Conservation (phyloP, 805 yeast species). For the Schizosaccharomyces lindneri region DNA sequence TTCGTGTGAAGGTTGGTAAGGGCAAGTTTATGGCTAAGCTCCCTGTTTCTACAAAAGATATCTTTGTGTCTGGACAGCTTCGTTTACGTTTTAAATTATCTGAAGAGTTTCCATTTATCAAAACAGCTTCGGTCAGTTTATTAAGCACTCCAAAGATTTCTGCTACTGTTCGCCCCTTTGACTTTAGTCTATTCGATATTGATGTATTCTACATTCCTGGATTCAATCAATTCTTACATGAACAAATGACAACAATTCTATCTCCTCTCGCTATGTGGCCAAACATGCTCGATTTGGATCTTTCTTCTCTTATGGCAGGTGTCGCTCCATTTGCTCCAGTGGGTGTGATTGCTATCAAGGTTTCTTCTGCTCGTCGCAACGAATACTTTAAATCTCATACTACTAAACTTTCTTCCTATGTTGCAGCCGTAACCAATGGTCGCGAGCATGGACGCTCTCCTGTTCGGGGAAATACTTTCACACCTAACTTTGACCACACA, state of each 20-base stretch:
- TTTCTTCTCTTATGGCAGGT: slow-evolving; percentile 76
- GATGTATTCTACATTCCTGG: slow-evolving; percentile 80
- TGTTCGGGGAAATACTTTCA: slow-evolving; percentile 35
- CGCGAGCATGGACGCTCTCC: slow-evolving; percentile 40
- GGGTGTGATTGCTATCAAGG: slow-evolving; percentile 56
- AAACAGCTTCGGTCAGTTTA: slow-evolving; percentile 65
- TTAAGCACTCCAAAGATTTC: slow-evolving; percentile 76
- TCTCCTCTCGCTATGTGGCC: slow-evolving; percentile 81
- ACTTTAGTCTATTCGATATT: slow-evolving; percentile 65
- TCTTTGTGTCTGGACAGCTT: slow-evolving; percentile 46
- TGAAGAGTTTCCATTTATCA: slow-evolving; percentile 76
- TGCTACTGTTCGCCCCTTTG: slow-evolving; percentile 49
- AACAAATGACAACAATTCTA: slow-evolving; percentile 58
- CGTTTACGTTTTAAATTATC: slow-evolving; percentile 75
- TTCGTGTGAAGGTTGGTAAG: slow-evolving; percentile 49
- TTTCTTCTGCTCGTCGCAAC: slow-evolving; percentile 42
- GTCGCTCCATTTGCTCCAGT: slow-evolving; percentile 52
- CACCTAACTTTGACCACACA: slow-evolving; percentile 72
- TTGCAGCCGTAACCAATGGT: slow-evolving; percentile 30
- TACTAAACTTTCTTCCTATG: slow-evolving; percentile 73
- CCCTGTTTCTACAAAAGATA: slow-evolving; percentile 58
- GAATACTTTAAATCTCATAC: slow-evolving; percentile 44
- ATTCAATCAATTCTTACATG: slow-evolving; percentile 51
- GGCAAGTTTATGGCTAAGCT: slow-evolving; percentile 37
- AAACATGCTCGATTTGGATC: slow-evolving; percentile 72